phyloP scores from a whole-genome alignment of 495 filamentous ascomycete genomes.

The Penicillium robsamsonii region DNA sequence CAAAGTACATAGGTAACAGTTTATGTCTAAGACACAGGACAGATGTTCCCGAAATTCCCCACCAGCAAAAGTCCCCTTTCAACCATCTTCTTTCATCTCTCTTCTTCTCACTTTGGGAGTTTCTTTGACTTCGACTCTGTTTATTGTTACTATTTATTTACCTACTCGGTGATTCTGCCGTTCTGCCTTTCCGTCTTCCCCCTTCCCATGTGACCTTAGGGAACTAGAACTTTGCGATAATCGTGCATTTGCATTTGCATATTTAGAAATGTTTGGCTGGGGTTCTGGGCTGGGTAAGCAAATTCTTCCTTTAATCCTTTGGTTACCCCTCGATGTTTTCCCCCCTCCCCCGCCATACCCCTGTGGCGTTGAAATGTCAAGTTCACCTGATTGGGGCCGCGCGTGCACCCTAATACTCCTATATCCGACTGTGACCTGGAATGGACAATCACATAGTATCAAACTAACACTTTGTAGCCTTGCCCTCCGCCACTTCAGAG shows the following conservation, averaged over 20 bases:
- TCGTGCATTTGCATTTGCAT: slow-evolving; percentile 13
- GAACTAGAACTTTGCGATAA: slow-evolving; percentile 3
- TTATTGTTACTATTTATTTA: neutral
- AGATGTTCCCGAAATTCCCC: slow-evolving; percentile 5
- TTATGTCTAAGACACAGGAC: neutral
- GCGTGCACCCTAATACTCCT: neutral
- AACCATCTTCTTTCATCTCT: neutral
- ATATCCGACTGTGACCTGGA: neutral
- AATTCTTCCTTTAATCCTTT: neutral
- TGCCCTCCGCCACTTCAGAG: slow-evolving; percentile 36
- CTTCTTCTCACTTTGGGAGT: neutral
- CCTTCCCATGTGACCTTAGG: neutral
- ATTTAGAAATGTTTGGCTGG: slow-evolving; percentile 37
- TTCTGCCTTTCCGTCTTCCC: neutral
- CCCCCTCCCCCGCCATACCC: slow-evolving; percentile 3
- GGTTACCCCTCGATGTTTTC: slow-evolving; percentile 2
- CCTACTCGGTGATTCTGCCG: neutral
- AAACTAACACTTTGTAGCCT: slow-evolving; percentile 23
- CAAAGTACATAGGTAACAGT: no score
- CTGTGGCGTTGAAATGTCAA: neutral
- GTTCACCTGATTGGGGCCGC: neutral
- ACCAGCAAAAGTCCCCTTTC: slow-evolving; percentile 12
- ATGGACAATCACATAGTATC: neutral
- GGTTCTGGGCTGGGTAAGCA: slow-evolving; percentile 36
- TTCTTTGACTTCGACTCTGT: neutral